Percentiles rank a stretch among this genome's conserved stretches.
phyloP scores from a whole-genome alignment of 257 asterid species.

The Cinchona pubescens region DNA sequence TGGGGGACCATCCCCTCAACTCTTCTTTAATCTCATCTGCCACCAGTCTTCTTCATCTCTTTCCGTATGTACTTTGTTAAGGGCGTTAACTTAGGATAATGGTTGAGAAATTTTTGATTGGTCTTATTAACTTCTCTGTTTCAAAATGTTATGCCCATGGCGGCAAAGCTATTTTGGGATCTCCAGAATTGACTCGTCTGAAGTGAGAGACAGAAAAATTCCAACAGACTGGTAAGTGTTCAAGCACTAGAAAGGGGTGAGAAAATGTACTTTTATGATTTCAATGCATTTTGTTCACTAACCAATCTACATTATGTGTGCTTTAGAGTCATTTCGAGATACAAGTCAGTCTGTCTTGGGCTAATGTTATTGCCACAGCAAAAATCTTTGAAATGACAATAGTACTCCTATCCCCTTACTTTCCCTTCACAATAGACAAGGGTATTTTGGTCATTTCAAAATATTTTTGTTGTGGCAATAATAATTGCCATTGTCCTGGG shows the following conservation, averaged over 20 bases:
- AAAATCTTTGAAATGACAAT: no score
- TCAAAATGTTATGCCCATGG: background rate
- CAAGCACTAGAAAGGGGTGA: background rate
- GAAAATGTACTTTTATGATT: background rate
- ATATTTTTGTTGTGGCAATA: no score
- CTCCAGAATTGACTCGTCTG: background rate
- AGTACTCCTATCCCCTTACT: no score
- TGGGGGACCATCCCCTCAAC: conserved; percentile 13
- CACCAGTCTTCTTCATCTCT: background rate
- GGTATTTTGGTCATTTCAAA: no score
- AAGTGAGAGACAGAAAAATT: no score
- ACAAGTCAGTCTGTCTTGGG: background rate
- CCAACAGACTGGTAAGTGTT: background rate
- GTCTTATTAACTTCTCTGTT: background rate
- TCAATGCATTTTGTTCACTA: background rate
- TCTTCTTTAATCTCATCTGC: background rate
- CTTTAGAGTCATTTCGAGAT: background rate
- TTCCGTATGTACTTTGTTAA: background rate
- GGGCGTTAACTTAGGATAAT: background rate
- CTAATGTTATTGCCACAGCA: no score
- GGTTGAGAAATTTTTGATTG: background rate
- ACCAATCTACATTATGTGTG: background rate
- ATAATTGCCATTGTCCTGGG: background rate
- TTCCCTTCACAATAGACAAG: no score
- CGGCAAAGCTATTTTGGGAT: background rate